Evolutionary conservation across 345 rosid species (phyloP).

Genomic region (Eucalyptus erythrocorys): DNA sequence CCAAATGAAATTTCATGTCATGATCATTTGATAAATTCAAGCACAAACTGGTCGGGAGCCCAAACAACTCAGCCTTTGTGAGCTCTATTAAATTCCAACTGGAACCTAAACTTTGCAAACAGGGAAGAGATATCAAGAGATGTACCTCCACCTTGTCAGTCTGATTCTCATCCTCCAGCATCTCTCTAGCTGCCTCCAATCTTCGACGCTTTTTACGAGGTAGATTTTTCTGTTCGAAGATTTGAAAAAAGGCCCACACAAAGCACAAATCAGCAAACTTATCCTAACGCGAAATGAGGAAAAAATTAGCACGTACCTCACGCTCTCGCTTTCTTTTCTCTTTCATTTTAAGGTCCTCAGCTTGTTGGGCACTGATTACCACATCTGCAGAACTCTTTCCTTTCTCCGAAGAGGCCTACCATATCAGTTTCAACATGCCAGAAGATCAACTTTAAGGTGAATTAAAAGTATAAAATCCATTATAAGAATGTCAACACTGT

Average conservation of each 20-base stretch:
- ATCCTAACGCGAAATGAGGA: neutral
- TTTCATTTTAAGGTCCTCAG: slow-evolving; percentile 85
- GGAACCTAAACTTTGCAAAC: neutral
- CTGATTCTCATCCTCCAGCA: slow-evolving; percentile 64
- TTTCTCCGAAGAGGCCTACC: slow-evolving; percentile 44
- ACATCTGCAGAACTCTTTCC: slow-evolving; percentile 38
- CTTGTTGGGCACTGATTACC: slow-evolving; percentile 72
- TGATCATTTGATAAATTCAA: neutral
- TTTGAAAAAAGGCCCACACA: neutral
- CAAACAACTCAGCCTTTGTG: neutral
- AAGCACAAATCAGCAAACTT: neutral
- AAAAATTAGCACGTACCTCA: slow-evolving; percentile 32
- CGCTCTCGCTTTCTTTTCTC: slow-evolving; percentile 88
- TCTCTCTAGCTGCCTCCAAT: slow-evolving; percentile 94
- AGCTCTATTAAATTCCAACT: neutral
- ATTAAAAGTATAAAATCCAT: neutral
- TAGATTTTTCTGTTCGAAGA: slow-evolving; percentile 59
- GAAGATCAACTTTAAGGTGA: neutral
- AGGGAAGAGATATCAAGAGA: neutral
- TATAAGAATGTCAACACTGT: neutral
- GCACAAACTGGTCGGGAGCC: neutral
- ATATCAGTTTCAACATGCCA: neutral
- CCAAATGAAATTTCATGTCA: neutral
- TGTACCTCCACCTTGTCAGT: slow-evolving; percentile 33
- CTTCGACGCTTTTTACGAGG: slow-evolving; percentile 86